phyloP scores from a whole-genome alignment of 1,284 basidiomycete genomes.

The Ceratobasidium sp. region DNA sequence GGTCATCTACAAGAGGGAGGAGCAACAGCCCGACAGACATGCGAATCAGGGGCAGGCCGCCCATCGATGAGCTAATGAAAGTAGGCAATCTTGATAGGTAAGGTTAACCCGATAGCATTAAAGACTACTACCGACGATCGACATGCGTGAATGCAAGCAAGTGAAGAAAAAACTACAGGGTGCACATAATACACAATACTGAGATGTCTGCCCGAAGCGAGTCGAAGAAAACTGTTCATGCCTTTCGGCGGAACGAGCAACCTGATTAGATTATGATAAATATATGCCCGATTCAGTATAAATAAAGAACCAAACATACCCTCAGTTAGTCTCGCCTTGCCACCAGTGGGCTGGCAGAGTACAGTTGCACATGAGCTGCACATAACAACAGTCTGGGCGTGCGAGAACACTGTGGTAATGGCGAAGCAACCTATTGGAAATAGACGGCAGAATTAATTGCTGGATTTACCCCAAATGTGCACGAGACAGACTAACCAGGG shows the following conservation, averaged over 20 bases:
- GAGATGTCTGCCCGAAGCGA: conserved; percentile 34
- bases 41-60: not conserved
- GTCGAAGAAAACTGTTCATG: conserved; percentile 64
- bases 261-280: conserved; percentile 62
- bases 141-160: conserved; percentile 40
- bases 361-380: conserved; percentile 96
- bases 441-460: conserved; percentile 2
- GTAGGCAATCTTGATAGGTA: not conserved
- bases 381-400: conserved; percentile 93
- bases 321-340: conserved; percentile 98
- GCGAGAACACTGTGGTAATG: conserved; percentile 96
- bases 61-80: not conserved
- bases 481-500: conserved; percentile 76
- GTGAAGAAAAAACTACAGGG: conserved; percentile 38
- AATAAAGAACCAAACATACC: conserved; percentile 77
- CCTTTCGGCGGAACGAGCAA: conserved; percentile 90
- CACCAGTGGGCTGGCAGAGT: conserved; percentile 98
- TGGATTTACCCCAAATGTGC: conserved; percentile 11
- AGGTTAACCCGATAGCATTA: conserved; percentile 41
- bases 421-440: conserved; percentile 84
- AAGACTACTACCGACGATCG: conserved; percentile 18
- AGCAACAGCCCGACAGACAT: not conserved
- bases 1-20: not conserved
- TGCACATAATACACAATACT: conserved; percentile 27
- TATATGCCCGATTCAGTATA: conserved; percentile 47